Percentiles rank a stretch among this genome's conserved stretches.
Conservation (phyloP, 2,329 filamentous ascomycete genomes). For the Sporothrix brasiliensis region DNA sequence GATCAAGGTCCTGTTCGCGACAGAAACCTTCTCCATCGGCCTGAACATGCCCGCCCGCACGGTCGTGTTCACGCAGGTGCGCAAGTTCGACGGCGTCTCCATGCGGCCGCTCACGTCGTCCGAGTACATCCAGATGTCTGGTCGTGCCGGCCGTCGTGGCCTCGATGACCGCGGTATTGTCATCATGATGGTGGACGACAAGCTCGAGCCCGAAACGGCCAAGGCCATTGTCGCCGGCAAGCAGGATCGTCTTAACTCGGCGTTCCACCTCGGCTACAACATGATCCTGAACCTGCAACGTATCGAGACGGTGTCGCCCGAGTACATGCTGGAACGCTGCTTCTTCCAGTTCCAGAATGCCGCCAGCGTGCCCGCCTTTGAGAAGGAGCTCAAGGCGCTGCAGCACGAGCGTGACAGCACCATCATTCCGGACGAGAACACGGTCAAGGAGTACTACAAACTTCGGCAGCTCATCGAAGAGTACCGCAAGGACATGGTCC, state of each 20-base stretch:
- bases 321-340: constrained; percentile 97
- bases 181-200: constrained; percentile 99
- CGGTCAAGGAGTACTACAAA: constrained; percentile 92
- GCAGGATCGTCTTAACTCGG: constrained; percentile 95
- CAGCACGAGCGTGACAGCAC: constrained; percentile 74
- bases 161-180: constrained; percentile 97
- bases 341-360: constrained; percentile 99
- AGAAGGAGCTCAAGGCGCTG: constrained; percentile 78
- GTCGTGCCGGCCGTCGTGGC: constrained; percentile 92
- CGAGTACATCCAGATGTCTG: constrained; percentile 99
- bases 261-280: constrained; percentile 97
- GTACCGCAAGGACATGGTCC: constrained; percentile 86
- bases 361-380: constrained; percentile 78
- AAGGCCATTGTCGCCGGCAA: constrained; percentile 95
- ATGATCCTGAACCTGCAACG: constrained; percentile 97
- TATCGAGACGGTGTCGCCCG: constrained; percentile 98
- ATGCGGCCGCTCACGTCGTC: constrained; percentile 86
- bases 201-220: constrained; percentile 91
- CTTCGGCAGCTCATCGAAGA: constrained; percentile 79
- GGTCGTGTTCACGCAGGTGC: constrained; percentile 96
- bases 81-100: constrained; percentile 86
- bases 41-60: constrained; percentile 99
- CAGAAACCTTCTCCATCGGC: constrained; percentile 97
- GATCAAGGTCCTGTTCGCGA: constrained; percentile 97
- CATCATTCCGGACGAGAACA: constrained; percentile 80